These are phyloP conservation scores for Furcasterigmium sp. DNA, from an alignment of 2,329 filamentous ascomycete species.

Conservation along the genomic window DNA sequence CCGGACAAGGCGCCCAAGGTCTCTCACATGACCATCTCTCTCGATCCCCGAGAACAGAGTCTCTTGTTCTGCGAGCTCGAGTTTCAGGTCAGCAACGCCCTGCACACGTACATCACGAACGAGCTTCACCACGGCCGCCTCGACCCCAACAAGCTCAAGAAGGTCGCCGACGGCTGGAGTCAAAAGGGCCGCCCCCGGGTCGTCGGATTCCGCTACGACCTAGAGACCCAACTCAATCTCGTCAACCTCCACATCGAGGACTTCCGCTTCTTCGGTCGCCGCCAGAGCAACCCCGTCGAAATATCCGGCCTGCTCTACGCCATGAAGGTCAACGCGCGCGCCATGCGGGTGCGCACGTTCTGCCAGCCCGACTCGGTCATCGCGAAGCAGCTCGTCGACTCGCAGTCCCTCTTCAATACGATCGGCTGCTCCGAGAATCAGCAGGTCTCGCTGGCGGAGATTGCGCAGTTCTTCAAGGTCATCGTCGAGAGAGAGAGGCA, in stretches of 20 bases:
- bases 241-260: conserved; percentile 41
- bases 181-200: conserved; percentile 49
- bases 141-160: conserved; percentile 43
- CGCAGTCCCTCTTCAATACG: conserved; percentile 44
- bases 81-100: conserved; percentile 43
- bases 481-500: conserved; percentile 41
- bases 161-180: conserved; percentile 45
- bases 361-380: conserved; percentile 55
- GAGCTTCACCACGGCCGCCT: conserved; percentile 53
- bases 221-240: conserved; percentile 56
- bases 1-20: conserved; percentile 19
- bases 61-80: conserved; percentile 56
- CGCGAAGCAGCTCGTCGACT: conserved; percentile 51
- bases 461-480: conserved; percentile 49
- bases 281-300: conserved; percentile 34
- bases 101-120: conserved; percentile 46
- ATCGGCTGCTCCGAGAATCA: conserved; percentile 37
- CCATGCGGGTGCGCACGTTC: conserved; percentile 48
- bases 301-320: conserved; percentile 43
- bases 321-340: conserved; percentile 47
- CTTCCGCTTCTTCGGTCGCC: conserved; percentile 50
- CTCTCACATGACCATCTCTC: conserved; percentile 39
- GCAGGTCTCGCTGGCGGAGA: conserved; percentile 42
- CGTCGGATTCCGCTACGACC: conserved; percentile 52
- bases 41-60: conserved; percentile 51